phyloP scores from a whole-genome alignment of 129 eudicot genomes.

The Saussurea involucrata region DNA sequence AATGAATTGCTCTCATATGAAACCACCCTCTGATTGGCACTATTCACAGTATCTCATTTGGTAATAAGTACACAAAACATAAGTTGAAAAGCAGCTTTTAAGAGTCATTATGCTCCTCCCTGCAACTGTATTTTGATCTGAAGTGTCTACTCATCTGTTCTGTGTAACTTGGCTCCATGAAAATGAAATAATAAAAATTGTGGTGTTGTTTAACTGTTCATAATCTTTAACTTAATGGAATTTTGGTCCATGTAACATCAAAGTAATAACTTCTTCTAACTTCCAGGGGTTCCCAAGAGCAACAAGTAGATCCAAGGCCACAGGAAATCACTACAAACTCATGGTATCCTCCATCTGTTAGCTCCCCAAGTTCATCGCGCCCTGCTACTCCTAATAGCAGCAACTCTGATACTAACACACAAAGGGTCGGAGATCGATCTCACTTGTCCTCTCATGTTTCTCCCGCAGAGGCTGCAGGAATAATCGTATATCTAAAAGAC shows the following conservation, averaged over 20 bases:
- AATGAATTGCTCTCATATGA: neutral
- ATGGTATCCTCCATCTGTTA: conserved; percentile 77
- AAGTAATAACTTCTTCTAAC: conserved; percentile 4
- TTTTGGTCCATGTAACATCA: neutral
- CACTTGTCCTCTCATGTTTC: conserved; percentile 53
- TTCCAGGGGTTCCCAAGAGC: conserved; percentile 79
- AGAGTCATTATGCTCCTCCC: neutral
- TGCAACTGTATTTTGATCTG: neutral
- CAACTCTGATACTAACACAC: conserved; percentile 41
- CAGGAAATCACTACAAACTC: conserved; percentile 57
- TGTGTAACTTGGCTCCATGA: neutral
- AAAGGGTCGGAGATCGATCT: conserved; percentile 55
- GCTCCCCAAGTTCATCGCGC: conserved; percentile 60
- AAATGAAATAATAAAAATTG: neutral
- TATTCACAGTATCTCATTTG: neutral
- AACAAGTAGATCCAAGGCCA: conserved; percentile 59
- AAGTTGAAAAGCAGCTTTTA: neutral
- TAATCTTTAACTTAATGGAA: neutral
- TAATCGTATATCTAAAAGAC: conserved; percentile 56
- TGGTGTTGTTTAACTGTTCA: neutral
- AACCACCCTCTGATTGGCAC: neutral
- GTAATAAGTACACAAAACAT: neutral
- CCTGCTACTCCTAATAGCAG: conserved; percentile 59
- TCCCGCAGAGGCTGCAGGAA: conserved; percentile 85
- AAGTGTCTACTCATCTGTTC: neutral